A percentile compares a stretch with the other conserved stretches of the same genome.
Conservation (phyloP, 352 stramenopile genomes). For the Pythium aphanidermatum region DNA sequence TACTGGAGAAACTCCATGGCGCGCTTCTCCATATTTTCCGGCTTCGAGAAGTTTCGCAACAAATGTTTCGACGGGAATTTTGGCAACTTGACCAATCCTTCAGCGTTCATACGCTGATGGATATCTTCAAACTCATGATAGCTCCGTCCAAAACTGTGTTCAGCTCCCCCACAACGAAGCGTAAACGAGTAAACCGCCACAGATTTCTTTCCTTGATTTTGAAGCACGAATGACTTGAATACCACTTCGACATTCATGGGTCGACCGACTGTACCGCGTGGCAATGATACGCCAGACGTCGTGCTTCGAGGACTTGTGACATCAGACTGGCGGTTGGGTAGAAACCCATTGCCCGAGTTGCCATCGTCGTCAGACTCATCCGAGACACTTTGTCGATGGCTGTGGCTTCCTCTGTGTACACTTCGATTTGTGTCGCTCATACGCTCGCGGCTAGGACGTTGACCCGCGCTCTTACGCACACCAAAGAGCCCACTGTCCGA, state of each 20-base stretch:
- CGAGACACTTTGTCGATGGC: background rate
- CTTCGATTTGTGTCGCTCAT: background rate
- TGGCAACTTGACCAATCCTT: constrained; percentile 31
- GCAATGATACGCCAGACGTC: constrained; percentile 7
- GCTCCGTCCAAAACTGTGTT: constrained; percentile 52
- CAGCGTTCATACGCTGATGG: constrained; percentile 37
- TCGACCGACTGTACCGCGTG: constrained; percentile 1
- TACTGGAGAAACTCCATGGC: constrained; percentile 73
- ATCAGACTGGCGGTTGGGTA: constrained; percentile 3
- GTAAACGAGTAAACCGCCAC: constrained; percentile 66
- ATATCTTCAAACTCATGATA: constrained; percentile 75
- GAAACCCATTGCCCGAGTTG: background rate
- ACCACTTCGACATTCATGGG: constrained; percentile 27
- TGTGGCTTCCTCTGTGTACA: no score
- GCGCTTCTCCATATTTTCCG: constrained; percentile 84
- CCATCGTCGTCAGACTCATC: constrained; percentile 10
- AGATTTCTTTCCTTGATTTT: constrained; percentile 57
- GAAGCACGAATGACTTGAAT: constrained; percentile 46
- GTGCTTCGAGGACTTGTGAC: constrained; percentile 16
- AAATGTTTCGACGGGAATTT: constrained; percentile 80
- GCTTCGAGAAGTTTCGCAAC: constrained; percentile 72
- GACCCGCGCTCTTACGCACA: constrained; percentile 11
- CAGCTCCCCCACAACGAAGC: constrained; percentile 27
- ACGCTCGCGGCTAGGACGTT: background rate
- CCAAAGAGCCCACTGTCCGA: constrained; percentile 49